These are phyloP conservation scores for Dalechampia spathulata DNA, from an alignment of 441 rosid genomes.

Conservation along the genomic window DNA sequence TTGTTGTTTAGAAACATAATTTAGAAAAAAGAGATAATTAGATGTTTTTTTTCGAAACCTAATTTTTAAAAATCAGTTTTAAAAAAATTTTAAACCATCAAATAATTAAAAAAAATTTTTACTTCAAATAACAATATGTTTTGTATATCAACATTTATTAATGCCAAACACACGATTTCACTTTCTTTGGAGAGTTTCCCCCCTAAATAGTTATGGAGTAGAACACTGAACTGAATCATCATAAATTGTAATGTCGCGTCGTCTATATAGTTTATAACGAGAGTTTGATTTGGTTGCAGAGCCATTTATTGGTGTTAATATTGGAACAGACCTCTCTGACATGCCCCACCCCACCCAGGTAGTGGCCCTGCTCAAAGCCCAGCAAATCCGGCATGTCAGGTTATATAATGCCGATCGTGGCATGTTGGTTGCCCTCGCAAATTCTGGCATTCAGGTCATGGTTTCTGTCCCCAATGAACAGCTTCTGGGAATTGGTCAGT, in stretches of 20 bases:
- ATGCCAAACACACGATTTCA: no score
- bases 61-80: no score
- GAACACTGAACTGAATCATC: neutral
- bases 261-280: neutral
- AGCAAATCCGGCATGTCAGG: conserved; percentile 63
- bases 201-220: neutral
- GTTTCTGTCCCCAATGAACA: conserved; percentile 86
- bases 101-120: no score
- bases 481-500: conserved; percentile 90
- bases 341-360: conserved; percentile 87
- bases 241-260: no score
- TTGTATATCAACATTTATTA: no score
- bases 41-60: no score
- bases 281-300: conserved; percentile 31
- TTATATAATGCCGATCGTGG: conserved; percentile 78
- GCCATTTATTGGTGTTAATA: conserved; percentile 74
- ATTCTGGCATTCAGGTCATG: conserved; percentile 62
- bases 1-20: no score
- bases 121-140: no score
- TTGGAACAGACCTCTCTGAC: conserved; percentile 74
- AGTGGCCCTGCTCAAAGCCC: conserved; percentile 76
- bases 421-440: conserved; percentile 77
- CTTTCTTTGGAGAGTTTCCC: no score
- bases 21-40: no score
- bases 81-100: no score